Evolutionary conservation across 164 flowering plant species (phyloP).

Genomic region (Liriodendron chinense): DNA sequence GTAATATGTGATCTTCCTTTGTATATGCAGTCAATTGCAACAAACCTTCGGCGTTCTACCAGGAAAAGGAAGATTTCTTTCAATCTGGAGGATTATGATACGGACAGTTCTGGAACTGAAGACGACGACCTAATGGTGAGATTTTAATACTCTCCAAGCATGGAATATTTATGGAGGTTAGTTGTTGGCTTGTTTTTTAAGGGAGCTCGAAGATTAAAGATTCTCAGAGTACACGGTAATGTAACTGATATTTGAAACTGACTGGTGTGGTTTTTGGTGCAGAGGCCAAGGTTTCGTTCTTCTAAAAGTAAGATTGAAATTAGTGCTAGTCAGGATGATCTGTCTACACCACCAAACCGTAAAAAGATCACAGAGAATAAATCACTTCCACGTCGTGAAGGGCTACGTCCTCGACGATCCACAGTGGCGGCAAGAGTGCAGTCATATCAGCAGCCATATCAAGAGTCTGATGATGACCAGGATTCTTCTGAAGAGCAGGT

Average conservation of each 20-base stretch:
- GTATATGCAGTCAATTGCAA: constrained; percentile 47
- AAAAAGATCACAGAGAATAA: constrained; percentile 38
- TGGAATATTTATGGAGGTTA: constrained; percentile 14
- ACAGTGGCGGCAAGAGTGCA: constrained; percentile 35
- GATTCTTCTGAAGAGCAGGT: constrained; percentile 65
- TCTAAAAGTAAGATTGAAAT: constrained; percentile 46
- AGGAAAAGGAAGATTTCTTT: constrained; percentile 76
- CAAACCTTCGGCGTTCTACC: constrained; percentile 89
- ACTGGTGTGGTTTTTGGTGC: constrained; percentile 20
- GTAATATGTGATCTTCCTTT: background rate
- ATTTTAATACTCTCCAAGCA: constrained; percentile 18
- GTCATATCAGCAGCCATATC: constrained; percentile 32
- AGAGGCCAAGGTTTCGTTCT: constrained; percentile 52
- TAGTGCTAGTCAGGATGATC: constrained; percentile 53
- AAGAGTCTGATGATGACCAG: constrained; percentile 69
- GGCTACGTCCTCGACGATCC: constrained; percentile 80
- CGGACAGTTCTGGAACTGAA: constrained; percentile 82
- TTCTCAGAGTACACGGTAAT: background rate
- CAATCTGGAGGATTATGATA: constrained; percentile 56
- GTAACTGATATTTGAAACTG: constrained; percentile 1
- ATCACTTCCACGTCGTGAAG: constrained; percentile 79
- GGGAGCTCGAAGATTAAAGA: constrained; percentile 2
- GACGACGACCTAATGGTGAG: constrained; percentile 88
- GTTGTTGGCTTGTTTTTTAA: constrained; percentile 13
- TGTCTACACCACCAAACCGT: constrained; percentile 46